Base-by-base conservation (phyloP, 257 asterid genomes). In the Gardenia jasminoides region DNA sequence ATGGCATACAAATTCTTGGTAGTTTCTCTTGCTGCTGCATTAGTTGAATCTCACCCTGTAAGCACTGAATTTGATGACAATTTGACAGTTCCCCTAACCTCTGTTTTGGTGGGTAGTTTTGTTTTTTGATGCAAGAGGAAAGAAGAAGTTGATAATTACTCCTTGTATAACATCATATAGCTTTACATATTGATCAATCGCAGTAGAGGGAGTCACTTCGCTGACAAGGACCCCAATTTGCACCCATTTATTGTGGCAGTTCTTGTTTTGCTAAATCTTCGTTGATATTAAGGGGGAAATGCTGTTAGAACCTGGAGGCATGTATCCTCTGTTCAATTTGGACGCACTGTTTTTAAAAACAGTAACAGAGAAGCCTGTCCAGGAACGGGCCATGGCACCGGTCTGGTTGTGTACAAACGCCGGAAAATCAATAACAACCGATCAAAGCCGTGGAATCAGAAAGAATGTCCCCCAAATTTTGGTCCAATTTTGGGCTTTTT, bases 1-100 rank as follows among this genome's bases (percentile, higher is more conserved):
- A 87, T 83, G 97, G 91, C 88, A 59, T 20, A 83, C 41, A 92
- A 92, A 72, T 91, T 95, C 82, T 82, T 93, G 80, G 66, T 82
- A 19, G 91, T 88, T 47, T 94, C 99, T 30, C 52, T 94, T 79
- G 94, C 87, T 20, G 79, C 97, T 75, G 89, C 98, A 58, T 84
- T 94, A 84, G 95, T 93, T 1, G 99, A 94, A 86, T 94, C 99
- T 33, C 99, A 90, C 84, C 97, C 99, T 44, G 36, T 93, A 64
- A 94, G 99, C 88, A 89, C 89, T 0, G 90, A 86, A 59, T 88
- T 94, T 43, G 99, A 94, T 64, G 99, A 94, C 89, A 93, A 94
- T 74, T 84, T 94, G 84, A 94, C 97, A 4, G 98, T 94, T 46
- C 98, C 99, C 73, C 90, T 94, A 19, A 64, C 93, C 19, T 85